phyloP scores from a whole-genome alignment of 371 early-diverging fungal genomes.

The Mucor lusitanicus region DNA sequence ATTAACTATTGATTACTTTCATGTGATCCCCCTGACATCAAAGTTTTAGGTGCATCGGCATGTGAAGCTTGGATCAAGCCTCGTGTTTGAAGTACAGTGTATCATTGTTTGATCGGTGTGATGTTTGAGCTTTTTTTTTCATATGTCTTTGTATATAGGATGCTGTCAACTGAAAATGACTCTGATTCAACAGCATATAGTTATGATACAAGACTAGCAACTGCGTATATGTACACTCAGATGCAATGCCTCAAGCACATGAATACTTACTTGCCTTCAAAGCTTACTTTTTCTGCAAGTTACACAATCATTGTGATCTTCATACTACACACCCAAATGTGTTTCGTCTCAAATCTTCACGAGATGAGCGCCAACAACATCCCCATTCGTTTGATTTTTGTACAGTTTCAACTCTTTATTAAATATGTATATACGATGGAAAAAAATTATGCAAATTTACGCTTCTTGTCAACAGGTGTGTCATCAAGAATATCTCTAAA shows the following conservation, averaged over 20 bases:
- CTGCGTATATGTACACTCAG: no score
- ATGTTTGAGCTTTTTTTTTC: no score
- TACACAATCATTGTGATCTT: not conserved
- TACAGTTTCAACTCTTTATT: conserved; percentile 1
- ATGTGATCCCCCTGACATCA: not conserved
- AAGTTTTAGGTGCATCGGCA: not conserved
- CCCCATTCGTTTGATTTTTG: not conserved
- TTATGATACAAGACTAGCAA: no score
- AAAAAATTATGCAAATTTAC: conserved; percentile 19
- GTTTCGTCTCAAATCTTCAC: not conserved
- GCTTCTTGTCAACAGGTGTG: conserved; percentile 19
- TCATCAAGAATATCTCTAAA: conserved; percentile 75
- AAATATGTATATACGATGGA: not conserved
- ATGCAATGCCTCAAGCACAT: no score
- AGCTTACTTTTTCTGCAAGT: not conserved
- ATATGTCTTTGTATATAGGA: no score
- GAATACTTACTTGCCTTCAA: no score
- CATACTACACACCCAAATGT: not conserved
- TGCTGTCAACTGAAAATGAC: no score
- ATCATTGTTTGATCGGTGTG: not conserved
- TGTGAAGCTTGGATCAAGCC: not conserved
- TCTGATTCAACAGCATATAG: no score
- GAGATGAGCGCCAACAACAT: not conserved
- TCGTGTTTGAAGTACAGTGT: not conserved
- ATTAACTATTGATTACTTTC: not conserved